These are phyloP conservation scores for Catharanthus roseus DNA, from an alignment of 257 asterid genomes.

Conservation along the genomic window DNA sequence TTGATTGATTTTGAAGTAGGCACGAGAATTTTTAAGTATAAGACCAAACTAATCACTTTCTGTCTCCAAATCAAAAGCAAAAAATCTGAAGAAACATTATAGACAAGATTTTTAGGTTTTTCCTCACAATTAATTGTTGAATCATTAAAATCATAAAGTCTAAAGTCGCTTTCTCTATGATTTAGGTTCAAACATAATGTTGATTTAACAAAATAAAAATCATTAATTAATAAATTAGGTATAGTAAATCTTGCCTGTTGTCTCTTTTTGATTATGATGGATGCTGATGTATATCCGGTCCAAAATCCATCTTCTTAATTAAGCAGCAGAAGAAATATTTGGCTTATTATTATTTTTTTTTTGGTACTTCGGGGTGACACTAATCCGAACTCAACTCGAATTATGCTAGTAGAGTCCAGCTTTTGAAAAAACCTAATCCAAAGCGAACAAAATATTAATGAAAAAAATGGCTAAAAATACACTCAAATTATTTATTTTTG, in stretches of 20 bases:
- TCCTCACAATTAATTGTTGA: too few species aligned
- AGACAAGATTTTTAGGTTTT: neutral
- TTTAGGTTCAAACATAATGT: neutral
- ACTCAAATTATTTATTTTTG: too few species aligned
- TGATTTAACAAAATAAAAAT: neutral
- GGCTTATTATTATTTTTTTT: too few species aligned
- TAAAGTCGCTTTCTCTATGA: neutral
- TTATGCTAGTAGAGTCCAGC: too few species aligned
- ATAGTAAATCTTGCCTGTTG: neutral
- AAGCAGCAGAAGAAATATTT: neutral
- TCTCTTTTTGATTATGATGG: neutral
- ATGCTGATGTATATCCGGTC: neutral
- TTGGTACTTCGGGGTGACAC: too few species aligned
- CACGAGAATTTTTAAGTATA: neutral
- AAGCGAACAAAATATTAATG: too few species aligned
- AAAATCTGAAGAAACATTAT: neutral
- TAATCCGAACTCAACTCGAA: too few species aligned
- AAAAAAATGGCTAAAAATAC: too few species aligned
- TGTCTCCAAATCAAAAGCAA: neutral
- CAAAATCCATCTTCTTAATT: neutral
- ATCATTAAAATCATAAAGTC: too few species aligned
- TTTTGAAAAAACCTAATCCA: too few species aligned
- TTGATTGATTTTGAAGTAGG: neutral
- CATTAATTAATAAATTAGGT: neutral
- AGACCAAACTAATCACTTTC: neutral